phyloP scores from a whole-genome alignment of 176 grass and related monocot species.

The Zoysia pacifica region DNA sequence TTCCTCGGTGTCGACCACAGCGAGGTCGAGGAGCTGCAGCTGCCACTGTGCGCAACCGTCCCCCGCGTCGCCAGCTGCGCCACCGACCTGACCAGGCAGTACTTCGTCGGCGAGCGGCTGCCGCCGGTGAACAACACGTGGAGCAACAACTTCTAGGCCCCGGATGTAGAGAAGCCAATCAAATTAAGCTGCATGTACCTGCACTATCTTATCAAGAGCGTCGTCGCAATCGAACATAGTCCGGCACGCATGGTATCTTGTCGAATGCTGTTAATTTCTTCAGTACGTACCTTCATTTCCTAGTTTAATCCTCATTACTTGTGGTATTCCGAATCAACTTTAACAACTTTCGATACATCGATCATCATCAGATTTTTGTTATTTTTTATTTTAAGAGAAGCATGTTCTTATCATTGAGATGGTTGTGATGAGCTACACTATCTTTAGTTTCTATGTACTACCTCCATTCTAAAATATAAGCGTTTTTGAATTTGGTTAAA shows the following conservation, averaged over 20 bases:
- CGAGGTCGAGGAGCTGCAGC: constrained; percentile 52
- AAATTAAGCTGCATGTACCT: neutral
- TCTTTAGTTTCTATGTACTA: neutral
- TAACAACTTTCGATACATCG: neutral
- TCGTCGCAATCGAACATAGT: neutral
- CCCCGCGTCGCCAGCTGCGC: constrained; percentile 46
- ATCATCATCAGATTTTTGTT: constrained; percentile 13
- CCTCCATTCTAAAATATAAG: too few species aligned
- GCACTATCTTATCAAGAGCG: neutral
- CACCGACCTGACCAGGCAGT: constrained; percentile 47
- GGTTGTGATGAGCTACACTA: neutral
- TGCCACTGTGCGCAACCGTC: constrained; percentile 34
- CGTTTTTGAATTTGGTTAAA: too few species aligned
- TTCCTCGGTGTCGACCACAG: constrained; percentile 67
- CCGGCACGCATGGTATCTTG: neutral
- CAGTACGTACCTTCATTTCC: neutral
- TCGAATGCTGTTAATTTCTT: constrained; percentile 20
- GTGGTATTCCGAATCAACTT: constrained; percentile 1
- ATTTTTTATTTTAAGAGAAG: neutral
- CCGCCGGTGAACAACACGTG: constrained; percentile 51
- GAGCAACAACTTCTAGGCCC: constrained; percentile 50
- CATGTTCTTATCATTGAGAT: constrained; percentile 4
- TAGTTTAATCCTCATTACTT: constrained; percentile 1
- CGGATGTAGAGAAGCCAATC: neutral
- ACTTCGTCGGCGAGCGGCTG: constrained; percentile 40